Percentiles rank a stretch among this genome's conserved stretches.
phyloP scores from a whole-genome alignment of 2,329 filamentous ascomycete genomes.

The Eutypa lata region DNA sequence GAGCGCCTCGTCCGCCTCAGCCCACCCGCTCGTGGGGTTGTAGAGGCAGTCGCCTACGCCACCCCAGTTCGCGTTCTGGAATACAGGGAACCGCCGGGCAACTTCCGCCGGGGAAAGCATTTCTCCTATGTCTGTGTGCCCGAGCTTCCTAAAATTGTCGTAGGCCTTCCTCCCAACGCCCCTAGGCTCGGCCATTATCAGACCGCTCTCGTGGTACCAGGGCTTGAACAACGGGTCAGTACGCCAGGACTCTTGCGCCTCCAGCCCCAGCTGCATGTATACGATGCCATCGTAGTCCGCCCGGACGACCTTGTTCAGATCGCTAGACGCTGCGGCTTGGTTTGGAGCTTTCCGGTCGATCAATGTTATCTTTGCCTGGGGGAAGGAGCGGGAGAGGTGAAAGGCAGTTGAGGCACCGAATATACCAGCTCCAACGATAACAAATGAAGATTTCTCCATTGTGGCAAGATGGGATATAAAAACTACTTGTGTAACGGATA shows the following conservation, averaged over 20 bases:
- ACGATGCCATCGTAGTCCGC: slow-evolving; percentile 62
- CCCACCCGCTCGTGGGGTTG: not conserved
- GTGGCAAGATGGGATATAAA: too few species aligned
- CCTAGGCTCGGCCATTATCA: slow-evolving; percentile 17
- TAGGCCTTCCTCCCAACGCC: not conserved
- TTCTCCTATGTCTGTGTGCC: not conserved
- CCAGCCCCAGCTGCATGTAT: slow-evolving; percentile 61
- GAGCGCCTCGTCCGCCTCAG: not conserved
- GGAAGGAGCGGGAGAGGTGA: not conserved
- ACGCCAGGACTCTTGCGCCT: slow-evolving; percentile 55
- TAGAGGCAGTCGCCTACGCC: not conserved
- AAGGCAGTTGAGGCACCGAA: not conserved
- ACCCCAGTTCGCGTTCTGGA: not conserved
- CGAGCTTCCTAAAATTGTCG: not conserved
- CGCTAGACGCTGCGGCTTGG: slow-evolving; percentile 57
- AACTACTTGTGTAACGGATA: too few species aligned
- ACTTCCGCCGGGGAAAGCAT: not conserved
- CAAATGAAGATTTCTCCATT: not conserved
- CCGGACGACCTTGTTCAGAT: slow-evolving; percentile 69
- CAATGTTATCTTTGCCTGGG: not conserved
- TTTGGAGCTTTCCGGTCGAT: not conserved
- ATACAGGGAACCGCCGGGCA: not conserved
- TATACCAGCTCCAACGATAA: not conserved
- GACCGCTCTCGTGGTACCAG: slow-evolving; percentile 47
- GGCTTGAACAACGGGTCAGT: slow-evolving; percentile 39